Conservation (phyloP, 257 asterid species). For the Rauvolfia tetraphylla region DNA sequence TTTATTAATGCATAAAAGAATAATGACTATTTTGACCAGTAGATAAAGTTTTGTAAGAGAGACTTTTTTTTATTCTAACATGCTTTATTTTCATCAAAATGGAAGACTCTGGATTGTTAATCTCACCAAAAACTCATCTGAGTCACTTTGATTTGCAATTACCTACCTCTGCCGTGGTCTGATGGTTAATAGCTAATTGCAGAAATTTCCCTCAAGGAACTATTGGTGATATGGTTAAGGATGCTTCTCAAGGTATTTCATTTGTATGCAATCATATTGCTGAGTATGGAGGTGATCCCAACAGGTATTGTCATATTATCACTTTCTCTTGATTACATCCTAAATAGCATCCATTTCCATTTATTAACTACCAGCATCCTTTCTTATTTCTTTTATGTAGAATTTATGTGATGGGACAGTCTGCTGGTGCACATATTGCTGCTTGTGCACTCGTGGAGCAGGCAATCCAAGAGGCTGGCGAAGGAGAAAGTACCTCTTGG, state of each 20-base stretch:
- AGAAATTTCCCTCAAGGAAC: constrained; percentile 99
- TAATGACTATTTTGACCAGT: neutral
- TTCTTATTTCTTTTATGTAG: constrained; percentile 30
- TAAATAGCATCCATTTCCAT: constrained; percentile 2
- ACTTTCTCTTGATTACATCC: neutral
- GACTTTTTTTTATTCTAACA: neutral
- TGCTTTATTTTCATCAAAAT: too few species aligned
- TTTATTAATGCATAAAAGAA: neutral
- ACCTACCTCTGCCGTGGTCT: constrained; percentile 9
- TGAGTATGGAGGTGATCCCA: constrained; percentile 98
- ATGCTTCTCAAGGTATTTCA: constrained; percentile 95
- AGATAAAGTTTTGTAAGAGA: neutral
- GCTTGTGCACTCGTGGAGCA: constrained; percentile 88
- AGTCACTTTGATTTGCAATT: neutral
- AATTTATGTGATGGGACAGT: constrained; percentile 92
- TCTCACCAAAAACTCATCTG: neutral
- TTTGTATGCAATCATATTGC: constrained; percentile 81
- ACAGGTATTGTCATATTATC: constrained; percentile 39
- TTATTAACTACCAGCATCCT: constrained; percentile 9
- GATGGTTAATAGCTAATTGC: constrained; percentile 28
- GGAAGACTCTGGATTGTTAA: neutral
- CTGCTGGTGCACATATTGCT: constrained; percentile 98
- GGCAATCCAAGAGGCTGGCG: constrained; percentile 78
- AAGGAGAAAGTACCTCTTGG: constrained; percentile 68
- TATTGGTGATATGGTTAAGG: constrained; percentile 85